Evolutionary conservation across 179 eudicot genomes (phyloP).

Genomic region (Nepenthes alata): DNA sequence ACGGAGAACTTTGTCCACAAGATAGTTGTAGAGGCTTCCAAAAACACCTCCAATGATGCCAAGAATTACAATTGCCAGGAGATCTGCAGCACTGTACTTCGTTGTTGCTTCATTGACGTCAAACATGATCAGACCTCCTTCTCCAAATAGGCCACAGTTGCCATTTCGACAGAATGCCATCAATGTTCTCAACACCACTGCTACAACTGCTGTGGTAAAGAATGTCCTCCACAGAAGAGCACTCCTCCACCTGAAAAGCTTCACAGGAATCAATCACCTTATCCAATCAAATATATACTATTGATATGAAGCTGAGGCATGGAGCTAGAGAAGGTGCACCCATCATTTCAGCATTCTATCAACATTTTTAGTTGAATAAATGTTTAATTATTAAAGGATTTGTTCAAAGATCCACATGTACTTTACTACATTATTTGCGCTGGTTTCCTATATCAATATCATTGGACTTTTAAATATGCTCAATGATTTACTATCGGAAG

Average conservation of each 20-base stretch:
- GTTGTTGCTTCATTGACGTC: conserved; percentile 12
- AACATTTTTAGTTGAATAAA: too few relatives aligned
- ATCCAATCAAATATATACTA: not conserved
- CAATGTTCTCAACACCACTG: conserved; percentile 13
- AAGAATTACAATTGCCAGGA: conserved; percentile 14
- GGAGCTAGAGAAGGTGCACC: too few relatives aligned
- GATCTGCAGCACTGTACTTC: conserved; percentile 10
- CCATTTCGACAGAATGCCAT: conserved; percentile 15
- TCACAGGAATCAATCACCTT: too few relatives aligned
- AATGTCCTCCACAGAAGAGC: conserved; percentile 29
- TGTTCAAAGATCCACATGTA: too few relatives aligned
- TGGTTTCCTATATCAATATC: too few relatives aligned
- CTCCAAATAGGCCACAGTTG: conserved; percentile 25
- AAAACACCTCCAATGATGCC: conserved; percentile 23
- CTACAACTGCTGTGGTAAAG: conserved; percentile 28
- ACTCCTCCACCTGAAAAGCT: conserved; percentile 22
- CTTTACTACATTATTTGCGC: too few relatives aligned
- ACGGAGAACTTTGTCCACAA: conserved; percentile 23
- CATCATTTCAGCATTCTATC: too few relatives aligned
- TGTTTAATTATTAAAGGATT: too few relatives aligned
- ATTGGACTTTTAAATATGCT: too few relatives aligned
- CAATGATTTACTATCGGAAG: too few relatives aligned
- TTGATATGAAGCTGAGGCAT: too few relatives aligned
- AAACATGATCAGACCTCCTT: conserved; percentile 27
- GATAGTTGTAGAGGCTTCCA: conserved; percentile 24